A percentile compares a stretch with the other conserved stretches of the same genome.
Conservation (phyloP, 164 flowering plant genomes). For the Chimonanthus salicifolius region DNA sequence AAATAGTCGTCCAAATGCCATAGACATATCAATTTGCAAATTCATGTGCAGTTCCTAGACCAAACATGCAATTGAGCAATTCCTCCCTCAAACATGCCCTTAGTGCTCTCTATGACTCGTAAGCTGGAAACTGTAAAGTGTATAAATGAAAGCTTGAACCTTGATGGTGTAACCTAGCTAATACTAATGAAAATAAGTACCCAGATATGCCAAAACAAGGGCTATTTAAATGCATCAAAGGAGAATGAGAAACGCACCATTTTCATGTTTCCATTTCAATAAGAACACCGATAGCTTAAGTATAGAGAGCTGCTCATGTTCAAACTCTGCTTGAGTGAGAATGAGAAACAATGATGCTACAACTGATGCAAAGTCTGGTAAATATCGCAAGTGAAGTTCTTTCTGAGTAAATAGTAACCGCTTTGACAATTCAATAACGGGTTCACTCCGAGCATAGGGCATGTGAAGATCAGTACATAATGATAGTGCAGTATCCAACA, state of each 20-base stretch:
- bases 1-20: too few species aligned
- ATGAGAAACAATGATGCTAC: conserved; percentile 40
- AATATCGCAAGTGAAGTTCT: conserved; percentile 52
- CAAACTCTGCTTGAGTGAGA: conserved; percentile 59
- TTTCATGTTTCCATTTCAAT: conserved; percentile 67
- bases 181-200: neutral
- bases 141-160: too few species aligned
- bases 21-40: too few species aligned
- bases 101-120: too few species aligned
- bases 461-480: conserved; percentile 24
- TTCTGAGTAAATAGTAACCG: conserved; percentile 47
- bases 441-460: conserved; percentile 34
- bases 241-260: conserved; percentile 34
- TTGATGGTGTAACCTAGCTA: too few species aligned
- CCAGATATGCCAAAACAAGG: neutral
- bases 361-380: conserved; percentile 37
- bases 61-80: too few species aligned
- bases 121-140: too few species aligned
- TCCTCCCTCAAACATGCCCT: too few species aligned
- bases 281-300: conserved; percentile 53
- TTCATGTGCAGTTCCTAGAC: too few species aligned
- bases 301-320: conserved; percentile 67
- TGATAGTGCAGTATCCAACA: conserved; percentile 54
- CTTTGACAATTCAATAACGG: conserved; percentile 41
- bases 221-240: neutral